These are phyloP conservation scores for Acanthamoeba triangularis DNA, from an alignment of 208 protist genomes.

Conservation along the genomic window DNA sequence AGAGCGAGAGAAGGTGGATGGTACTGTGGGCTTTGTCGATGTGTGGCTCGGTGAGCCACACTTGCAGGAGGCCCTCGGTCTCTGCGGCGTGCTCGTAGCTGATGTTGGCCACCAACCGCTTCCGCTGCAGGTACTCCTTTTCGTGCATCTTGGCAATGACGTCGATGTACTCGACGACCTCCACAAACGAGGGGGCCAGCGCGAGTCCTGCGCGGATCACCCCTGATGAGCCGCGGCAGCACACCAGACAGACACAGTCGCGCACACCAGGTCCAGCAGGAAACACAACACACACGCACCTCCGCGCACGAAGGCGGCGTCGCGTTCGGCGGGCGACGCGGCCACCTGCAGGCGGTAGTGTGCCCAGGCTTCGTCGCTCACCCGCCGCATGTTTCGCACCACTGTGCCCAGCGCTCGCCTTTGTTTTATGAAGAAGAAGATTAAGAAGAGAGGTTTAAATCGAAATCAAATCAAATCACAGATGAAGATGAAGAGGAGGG, in stretches of 20 bases:
- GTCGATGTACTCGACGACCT: conserved; percentile 27
- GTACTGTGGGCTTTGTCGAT: conserved; percentile 10
- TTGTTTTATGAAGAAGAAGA: not conserved
- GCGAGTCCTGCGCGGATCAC: not conserved
- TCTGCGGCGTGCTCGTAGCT: not conserved
- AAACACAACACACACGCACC: not conserved
- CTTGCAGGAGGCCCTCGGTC: conserved; percentile 10
- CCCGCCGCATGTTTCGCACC: conserved; percentile 20
- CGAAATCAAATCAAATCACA: not conserved
- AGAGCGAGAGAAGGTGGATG: not conserved
- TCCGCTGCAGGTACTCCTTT: conserved; percentile 44
- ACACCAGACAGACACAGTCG: not conserved
- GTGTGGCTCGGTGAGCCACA: conserved; percentile 51
- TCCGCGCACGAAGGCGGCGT: not conserved
- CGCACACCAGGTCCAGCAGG: too few relatives aligned
- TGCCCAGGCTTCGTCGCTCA: conserved; percentile 23
- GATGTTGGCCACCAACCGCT: not conserved
- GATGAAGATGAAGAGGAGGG: not conserved
- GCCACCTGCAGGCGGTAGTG: not conserved
- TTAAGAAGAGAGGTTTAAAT: not conserved
- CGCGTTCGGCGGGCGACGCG: not conserved
- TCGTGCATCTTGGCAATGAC: conserved; percentile 50
- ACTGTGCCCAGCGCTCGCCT: not conserved
- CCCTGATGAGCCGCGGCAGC: not conserved
- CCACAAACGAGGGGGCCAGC: not conserved